Evolutionary conservation across 768 basidiomycete species (phyloP).

Genomic region (Boletus rex-veris): DNA sequence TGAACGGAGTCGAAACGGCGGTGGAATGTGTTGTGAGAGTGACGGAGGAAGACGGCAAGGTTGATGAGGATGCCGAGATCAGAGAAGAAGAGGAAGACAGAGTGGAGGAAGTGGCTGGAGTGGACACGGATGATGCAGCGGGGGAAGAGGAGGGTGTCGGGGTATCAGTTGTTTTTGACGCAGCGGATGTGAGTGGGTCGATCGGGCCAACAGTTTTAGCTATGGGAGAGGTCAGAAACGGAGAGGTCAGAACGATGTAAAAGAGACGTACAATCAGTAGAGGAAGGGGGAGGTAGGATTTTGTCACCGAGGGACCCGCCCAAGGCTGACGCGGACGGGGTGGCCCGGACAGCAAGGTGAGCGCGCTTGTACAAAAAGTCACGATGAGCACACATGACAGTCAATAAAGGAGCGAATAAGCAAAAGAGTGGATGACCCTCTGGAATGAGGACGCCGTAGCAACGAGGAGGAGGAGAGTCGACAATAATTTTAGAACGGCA

Average conservation of each 20-base stretch:
- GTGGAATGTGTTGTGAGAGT: slow-evolving; percentile 1
- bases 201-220: background rate
- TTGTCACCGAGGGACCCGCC: background rate
- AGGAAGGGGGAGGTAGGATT: background rate
- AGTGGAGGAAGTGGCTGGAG: slow-evolving; percentile 5
- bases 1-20: background rate
- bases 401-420: slow-evolving; percentile 23
- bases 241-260: background rate
- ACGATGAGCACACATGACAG: slow-evolving; percentile 16
- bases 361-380: slow-evolving; percentile 18
- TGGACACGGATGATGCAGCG: slow-evolving; percentile 1
- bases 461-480: background rate
- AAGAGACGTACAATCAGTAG: background rate
- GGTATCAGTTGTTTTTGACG: slow-evolving; percentile 15
- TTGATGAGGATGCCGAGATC: background rate
- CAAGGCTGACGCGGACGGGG: too few species aligned
- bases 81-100: slow-evolving; percentile 9
- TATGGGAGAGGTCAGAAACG: slow-evolving; percentile 3
- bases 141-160: slow-evolving; percentile 9
- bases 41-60: slow-evolving; percentile 6
- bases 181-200: background rate
- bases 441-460: background rate
- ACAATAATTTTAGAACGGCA: too few species aligned
- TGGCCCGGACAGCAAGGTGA: slow-evolving; percentile 8
- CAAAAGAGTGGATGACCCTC: slow-evolving; percentile 20